Base-by-base conservation (phyloP, 2,329 filamentous ascomycete species). In the Beauveria caledonica region DNA sequence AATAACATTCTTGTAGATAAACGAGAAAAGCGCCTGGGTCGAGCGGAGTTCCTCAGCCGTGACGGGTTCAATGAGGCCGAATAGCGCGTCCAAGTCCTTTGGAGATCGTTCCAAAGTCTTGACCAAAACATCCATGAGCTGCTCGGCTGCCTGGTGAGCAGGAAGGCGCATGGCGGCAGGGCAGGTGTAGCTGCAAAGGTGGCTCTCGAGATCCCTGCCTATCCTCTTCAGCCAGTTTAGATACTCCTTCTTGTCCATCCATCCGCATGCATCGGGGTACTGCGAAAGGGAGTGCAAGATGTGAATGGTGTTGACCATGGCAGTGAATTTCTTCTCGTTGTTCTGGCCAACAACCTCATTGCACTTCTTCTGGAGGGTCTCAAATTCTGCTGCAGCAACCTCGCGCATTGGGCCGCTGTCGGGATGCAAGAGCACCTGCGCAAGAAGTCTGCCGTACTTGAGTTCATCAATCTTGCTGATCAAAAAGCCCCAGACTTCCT, bases 381-480 rank as follows among this genome's bases (percentile, higher is more conserved):
- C 86, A 1, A 91, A 81, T 63, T 93, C 88, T 19, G 84, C 82
- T 58, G 87, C 83, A 8, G 94, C 86, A 42, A 87, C 85, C 53
- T 90, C 86, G 55, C 94, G 83, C 48, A 99, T 76, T 1, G 87
- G 80, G 29, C 80, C 83, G 70, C 92, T 96, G 17, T 88, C 86
- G 0, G 85, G 79, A 68, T 96, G 85, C 3, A 84, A 81, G 23
- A 99, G 80, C 15, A 96, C 85, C 71, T 99, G 94, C 0, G 91
- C 89, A 64, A 99, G 86, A 72, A 99, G 90, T 17, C 94, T 86
- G 3, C 95, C 94, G 68, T 95, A 96, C 62, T 86, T 89, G 68
- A 92, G 83, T 54, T 97, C 90, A 62, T 90, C 88, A 59, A 97
- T 78, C 67, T 87, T 90, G 25, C 83, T 82, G n/a, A 88, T 79